These are phyloP conservation scores for Cordyceps militaris DNA, from an alignment of 2,329 filamentous ascomycete genomes.

Conservation along the genomic window DNA sequence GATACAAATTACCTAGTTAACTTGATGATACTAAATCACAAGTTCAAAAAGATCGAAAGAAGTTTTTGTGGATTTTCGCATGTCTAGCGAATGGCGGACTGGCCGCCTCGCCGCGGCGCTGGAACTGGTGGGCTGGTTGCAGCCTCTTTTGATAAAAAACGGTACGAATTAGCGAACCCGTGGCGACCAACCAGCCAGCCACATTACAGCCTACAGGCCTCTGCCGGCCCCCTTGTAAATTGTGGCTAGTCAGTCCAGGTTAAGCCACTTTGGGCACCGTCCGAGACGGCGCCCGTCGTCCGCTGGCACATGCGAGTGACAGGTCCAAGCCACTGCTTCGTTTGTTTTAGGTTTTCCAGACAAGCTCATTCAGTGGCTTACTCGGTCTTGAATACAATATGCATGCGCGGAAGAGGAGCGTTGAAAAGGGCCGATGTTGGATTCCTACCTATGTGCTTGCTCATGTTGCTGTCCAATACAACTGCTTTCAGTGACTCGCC, in stretches of 20 bases:
- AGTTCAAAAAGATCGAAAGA: too few relatives aligned
- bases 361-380: too few relatives aligned
- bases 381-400: neutral
- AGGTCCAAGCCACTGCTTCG: neutral
- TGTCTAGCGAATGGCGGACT: too few relatives aligned
- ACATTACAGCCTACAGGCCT: too few relatives aligned
- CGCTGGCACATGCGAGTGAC: neutral
- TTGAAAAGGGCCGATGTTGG: conserved; percentile 1
- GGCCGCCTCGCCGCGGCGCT: too few relatives aligned
- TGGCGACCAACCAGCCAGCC: neutral
- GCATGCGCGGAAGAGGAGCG: neutral
- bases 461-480: neutral
- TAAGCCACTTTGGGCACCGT: conserved; percentile 3
- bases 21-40: too few relatives aligned
- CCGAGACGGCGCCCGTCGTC: neutral
- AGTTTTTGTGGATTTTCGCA: too few relatives aligned
- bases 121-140: too few relatives aligned
- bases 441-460: neutral
- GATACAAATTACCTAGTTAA: too few relatives aligned
- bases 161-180: too few relatives aligned
- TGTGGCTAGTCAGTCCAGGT: conserved; percentile 1
- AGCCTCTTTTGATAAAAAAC: too few relatives aligned
- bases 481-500: too few relatives aligned
- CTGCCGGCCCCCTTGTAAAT: neutral
- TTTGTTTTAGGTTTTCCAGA: neutral